Evolutionary conservation across 768 basidiomycete genomes (phyloP).

Genomic region (Cubamyces lactineus): DNA sequence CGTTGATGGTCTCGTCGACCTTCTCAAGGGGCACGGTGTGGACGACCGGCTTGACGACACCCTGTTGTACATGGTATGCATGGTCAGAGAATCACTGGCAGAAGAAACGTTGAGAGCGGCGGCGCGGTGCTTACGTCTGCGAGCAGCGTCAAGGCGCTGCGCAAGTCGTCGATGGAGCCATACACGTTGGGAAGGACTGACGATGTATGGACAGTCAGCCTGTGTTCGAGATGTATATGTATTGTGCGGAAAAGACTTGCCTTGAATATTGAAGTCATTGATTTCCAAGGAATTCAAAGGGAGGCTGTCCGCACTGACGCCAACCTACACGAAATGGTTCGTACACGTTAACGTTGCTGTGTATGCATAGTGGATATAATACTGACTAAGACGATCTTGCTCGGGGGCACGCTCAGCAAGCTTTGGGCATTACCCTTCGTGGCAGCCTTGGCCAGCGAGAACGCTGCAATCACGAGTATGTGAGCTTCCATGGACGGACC

Average conservation of each 20-base stretch:
- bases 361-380: too few species aligned
- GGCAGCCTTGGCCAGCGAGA: constrained; percentile 5
- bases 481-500: not conserved
- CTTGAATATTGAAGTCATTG: not conserved
- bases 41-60: constrained; percentile 10
- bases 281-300: not conserved
- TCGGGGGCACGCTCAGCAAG: not conserved
- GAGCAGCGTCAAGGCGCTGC: not conserved
- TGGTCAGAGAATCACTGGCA: not conserved
- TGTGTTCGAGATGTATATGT: not conserved
- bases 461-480: not conserved
- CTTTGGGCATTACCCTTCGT: not conserved
- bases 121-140: not conserved
- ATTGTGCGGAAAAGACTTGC: not conserved
- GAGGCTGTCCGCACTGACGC: constrained; percentile 8
- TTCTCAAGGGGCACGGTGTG: not conserved
- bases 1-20: constrained; percentile 4
- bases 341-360: too few species aligned
- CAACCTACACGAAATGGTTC: not conserved
- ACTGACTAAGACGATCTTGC: constrained; percentile 13
- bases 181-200: not conserved
- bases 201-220: too few species aligned
- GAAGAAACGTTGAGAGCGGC: not conserved
- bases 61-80: not conserved
- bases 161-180: constrained; percentile 9